Evolutionary conservation across 116 monocot species (phyloP), one percentile per base, ranked within the genome.

Genomic region (Cymodocea nodosa): DNA sequence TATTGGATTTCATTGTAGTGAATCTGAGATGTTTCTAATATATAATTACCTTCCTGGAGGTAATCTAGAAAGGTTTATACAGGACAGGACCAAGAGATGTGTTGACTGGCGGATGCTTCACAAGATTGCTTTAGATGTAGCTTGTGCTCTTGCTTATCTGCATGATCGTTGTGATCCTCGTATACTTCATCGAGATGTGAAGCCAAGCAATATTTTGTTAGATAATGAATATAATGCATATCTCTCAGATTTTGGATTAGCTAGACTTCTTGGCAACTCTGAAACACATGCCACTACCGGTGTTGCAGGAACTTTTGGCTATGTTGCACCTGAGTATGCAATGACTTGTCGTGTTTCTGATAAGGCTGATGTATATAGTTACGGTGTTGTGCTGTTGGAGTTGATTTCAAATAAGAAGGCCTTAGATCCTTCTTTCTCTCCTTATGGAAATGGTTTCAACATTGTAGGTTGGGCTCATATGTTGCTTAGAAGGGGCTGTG

Each of bases 261-360:
- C 97, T 17, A 85, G 97, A 67, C 81, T 97, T 68, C 68, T 97
- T 25, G 97, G 88, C 14, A 88, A 87, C 64, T 97, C 91, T 23
- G 97, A 97, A 76, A 97, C 97, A 16, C 97, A 97, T 73, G 97
- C 88, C 19, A 90, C 97, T 15, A 97, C 97, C 51, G 91, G 85
- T 51, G 97, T 97, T 23, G 87, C 87, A 19, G 97, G 97, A 52
- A 97, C 97, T 35, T 97, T 97, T 69, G 91, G 97, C 5, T 97
- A 90, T 64, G 95, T 95, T 12, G 95, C 95, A 57, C 95, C 95
- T 50, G 95, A 95, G 60, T 95, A 95, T 73, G 97, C 97, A 10
- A 85, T 97, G 87, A 97, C 97, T n/a, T 97, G 97, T 54, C 85
- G 97, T 52, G 97, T 97, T 53, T 97, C 97, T 61, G 97, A 97